Evolutionary conservation across 805 yeast genomes (phyloP), one percentile per base, ranked within the genome.

Genomic region (Naumovozyma baii): DNA sequence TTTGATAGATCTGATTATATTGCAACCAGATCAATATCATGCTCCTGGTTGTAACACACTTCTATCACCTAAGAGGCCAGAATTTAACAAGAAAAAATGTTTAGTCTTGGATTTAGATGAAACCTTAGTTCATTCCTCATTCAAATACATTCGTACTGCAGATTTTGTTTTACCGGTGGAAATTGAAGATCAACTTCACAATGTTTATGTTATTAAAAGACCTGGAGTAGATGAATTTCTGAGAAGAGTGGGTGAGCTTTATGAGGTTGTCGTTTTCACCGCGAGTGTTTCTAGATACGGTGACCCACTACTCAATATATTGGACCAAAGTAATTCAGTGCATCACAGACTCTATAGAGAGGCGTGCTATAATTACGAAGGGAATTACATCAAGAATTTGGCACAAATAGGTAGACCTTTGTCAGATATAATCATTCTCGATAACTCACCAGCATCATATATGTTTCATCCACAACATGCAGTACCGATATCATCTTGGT

Each of bases 161-260:
- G 99, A 92, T 64, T 92, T 92, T 64, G 94, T 94, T 35, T 85
- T 92, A 37, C 97, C 98, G 13, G 98, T 92, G 39, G 97, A 90
- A 60, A 90, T 92, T 46, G 97, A 92, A 53, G 80, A 80, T 52
- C 90, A 84, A 59, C 72, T 80, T 25, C 97, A 92, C 61, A 90
- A 85, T 54, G 98, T 92, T 33, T 92, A 87, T 59, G 98, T 92
- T 18, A 87, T 88, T 41, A 92, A 92, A 58, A 74, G 99, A 53
- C 99, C 99, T 1, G 98, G 98, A 1, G 97, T 94, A 37, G 98
- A 92, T 63, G 94, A 85, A 57, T 92, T 92, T 55, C 68, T 92
- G 67, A 68, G 67, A 51, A 72, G 74, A 47, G 95, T 90, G 36
- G 95, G 96, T 19, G 71, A 84, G 57, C 61, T 88, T 52, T 92